A percentile compares a stretch with the other conserved stretches of the same genome.
Conservation (phyloP, 1,284 basidiomycete genomes). For the Trichosporon sp. region DNA sequence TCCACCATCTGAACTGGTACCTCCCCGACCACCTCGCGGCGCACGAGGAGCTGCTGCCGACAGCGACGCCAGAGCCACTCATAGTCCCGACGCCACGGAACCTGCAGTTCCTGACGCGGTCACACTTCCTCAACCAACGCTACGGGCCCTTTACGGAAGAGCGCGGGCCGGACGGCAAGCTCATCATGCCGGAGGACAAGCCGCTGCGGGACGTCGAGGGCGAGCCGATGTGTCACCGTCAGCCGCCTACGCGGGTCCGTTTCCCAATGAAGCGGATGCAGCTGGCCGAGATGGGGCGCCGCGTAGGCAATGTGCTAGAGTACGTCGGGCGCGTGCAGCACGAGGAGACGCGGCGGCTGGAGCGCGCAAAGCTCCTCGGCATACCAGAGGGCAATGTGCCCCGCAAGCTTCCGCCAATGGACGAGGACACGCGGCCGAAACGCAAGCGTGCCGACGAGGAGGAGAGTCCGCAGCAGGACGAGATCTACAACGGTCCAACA, state of each 20-base stretch:
- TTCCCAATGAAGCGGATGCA: slow-evolving; percentile 94
- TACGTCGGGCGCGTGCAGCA: slow-evolving; percentile 65
- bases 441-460: neutral
- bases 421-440: slow-evolving; percentile 7
- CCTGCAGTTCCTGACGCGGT: slow-evolving; percentile 30
- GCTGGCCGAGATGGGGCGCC: slow-evolving; percentile 93
- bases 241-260: slow-evolving; percentile 84
- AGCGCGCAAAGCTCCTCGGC: slow-evolving; percentile 63
- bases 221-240: slow-evolving; percentile 53
- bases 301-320: slow-evolving; percentile 82
- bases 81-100: slow-evolving; percentile 55
- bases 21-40: slow-evolving; percentile 91
- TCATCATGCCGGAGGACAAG: slow-evolving; percentile 29
- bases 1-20: slow-evolving; percentile 62
- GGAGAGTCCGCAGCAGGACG: slow-evolving; percentile 1
- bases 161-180: slow-evolving; percentile 28
- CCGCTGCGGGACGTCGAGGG: slow-evolving; percentile 27
- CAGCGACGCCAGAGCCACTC: slow-evolving; percentile 65
- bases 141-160: slow-evolving; percentile 39
- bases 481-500: neutral
- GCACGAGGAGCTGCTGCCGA: slow-evolving; percentile 76
- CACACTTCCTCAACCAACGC: slow-evolving; percentile 35
- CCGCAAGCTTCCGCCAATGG: slow-evolving; percentile 9
- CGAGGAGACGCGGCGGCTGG: slow-evolving; percentile 63
- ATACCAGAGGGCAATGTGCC: slow-evolving; percentile 18